Evolutionary conservation across 176 grass and related monocot species (phyloP), one percentile per base, ranked within the genome.

Genomic region (Bolboschoenus planiculmis): DNA sequence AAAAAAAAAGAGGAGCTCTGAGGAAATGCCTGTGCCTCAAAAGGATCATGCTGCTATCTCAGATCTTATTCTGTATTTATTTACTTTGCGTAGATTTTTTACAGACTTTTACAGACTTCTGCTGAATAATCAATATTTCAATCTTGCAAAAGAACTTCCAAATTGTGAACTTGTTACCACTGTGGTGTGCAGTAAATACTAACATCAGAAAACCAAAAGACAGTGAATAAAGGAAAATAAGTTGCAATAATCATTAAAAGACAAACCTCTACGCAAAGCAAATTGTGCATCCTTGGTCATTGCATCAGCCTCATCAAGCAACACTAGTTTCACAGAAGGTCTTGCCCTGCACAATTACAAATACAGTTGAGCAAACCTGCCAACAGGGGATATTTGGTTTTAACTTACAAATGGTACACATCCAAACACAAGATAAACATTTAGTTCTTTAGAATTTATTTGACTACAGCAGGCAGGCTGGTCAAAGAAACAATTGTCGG

Each of bases 241-340:
- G 64, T 82, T 26, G 10, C 68, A 73, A 15, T 33, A 57, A 7
- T 67, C 40, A 83, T 78, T 55, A 75, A 59, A 76, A 66, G 36
- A 54, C 63, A 86, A 78, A 99, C 96, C 96, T 99, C 96, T 87
- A 53, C 96, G 87, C 78, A 99, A 61, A 73, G 96, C 96, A 93
- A 99, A 99, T 36, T 99, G 96, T 58, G 96, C 96, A 91, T 95
- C 96, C 72, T 95, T 99, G 11, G 96, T 99, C 96, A 99, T 99
- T 31, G 96, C 96, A 56, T 95, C 96, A 64, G 91, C 96, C 91
- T 99, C 96, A 88, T 99, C 92, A 64, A 99, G 85, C 35, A 99
- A 90, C 48, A 99, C 86, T 87, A 99, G 85, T 83, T 99, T 99
- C 66, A 99, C 92, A 87, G 91, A 59, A 85, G 86, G 88, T 67